Percentiles rank a stretch among this genome's conserved stretches.
Evolutionary conservation across 257 asterid species (phyloP).

Genomic region (Orobanche coerulescens): DNA sequence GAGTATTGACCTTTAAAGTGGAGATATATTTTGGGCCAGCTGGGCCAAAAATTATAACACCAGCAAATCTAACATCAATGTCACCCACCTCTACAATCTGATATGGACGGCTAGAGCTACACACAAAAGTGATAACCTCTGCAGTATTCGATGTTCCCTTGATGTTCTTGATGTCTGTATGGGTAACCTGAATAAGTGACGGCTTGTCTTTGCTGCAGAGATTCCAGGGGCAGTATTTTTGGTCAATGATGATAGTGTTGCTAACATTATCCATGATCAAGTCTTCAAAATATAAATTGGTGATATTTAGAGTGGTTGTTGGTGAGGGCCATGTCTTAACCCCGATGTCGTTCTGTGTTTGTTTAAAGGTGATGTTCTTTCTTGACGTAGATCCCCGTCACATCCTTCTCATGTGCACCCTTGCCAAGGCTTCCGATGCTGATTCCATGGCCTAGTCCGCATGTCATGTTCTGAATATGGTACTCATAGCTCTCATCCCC

Average conservation of each 20-base stretch:
- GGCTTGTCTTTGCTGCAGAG: constrained; percentile 18
- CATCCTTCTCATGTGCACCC: constrained; percentile 23
- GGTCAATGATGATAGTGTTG: constrained; percentile 37
- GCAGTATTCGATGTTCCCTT: neutral
- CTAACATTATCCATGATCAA: constrained; percentile 27
- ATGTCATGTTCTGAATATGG: constrained; percentile 19
- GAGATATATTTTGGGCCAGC: no score
- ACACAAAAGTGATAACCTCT: neutral
- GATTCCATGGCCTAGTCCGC: constrained; percentile 47
- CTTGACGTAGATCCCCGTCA: constrained; percentile 22
- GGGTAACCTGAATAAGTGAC: neutral
- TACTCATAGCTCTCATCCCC: constrained; percentile 28
- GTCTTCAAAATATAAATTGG: constrained; percentile 27
- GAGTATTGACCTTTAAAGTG: no score
- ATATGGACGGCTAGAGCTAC: neutral
- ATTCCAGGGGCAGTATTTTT: constrained; percentile 39
- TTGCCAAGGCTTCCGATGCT: constrained; percentile 43
- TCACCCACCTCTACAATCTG: neutral
- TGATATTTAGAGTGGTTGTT: constrained; percentile 13
- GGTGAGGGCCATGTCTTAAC: constrained; percentile 41
- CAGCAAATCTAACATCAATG: neutral
- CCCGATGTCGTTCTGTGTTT: constrained; percentile 31
- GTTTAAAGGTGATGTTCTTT: constrained; percentile 28
- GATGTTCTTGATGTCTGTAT: neutral
- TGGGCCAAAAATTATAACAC: no score